Conservation (phyloP, 306 rosid genomes). For the Prinsepia uniflora region DNA sequence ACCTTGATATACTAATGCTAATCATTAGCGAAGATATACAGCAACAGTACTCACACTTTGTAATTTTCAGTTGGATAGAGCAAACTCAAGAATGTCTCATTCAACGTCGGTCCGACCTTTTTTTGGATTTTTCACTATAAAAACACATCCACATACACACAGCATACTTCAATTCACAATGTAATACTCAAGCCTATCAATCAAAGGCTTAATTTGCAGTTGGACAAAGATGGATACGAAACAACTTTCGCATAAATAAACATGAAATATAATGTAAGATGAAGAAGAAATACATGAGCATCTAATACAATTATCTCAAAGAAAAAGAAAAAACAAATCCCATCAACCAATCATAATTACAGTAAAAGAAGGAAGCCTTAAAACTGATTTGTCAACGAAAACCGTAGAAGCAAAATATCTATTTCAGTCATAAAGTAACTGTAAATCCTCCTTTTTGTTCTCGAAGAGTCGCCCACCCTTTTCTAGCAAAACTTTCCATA, state of each 20-base stretch:
- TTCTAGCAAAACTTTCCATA: background rate
- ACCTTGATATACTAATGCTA: background rate
- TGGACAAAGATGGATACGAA: background rate
- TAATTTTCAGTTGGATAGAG: conserved; percentile 91
- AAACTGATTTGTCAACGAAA: background rate
- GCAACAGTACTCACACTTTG: conserved; percentile 71
- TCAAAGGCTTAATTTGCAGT: background rate
- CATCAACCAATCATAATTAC: background rate
- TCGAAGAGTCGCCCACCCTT: background rate
- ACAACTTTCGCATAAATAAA: background rate
- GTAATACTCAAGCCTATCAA: background rate
- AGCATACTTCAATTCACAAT: conserved; percentile 8
- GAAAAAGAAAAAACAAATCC: background rate
- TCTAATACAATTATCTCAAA: background rate
- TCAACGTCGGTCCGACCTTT: conserved; percentile 74
- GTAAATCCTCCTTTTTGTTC: background rate
- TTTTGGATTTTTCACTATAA: conserved; percentile 86
- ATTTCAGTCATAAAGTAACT: background rate
- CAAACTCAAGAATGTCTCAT: conserved; percentile 88
- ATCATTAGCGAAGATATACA: background rate
- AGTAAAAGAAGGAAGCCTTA: background rate
- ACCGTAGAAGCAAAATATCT: background rate
- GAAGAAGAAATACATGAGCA: background rate
- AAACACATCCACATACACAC: conserved; percentile 8
- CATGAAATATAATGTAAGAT: background rate